These are phyloP conservation scores for Chaetomium olivaceum DNA, from an alignment of 2,329 filamentous ascomycete species.

Conservation along the genomic window DNA sequence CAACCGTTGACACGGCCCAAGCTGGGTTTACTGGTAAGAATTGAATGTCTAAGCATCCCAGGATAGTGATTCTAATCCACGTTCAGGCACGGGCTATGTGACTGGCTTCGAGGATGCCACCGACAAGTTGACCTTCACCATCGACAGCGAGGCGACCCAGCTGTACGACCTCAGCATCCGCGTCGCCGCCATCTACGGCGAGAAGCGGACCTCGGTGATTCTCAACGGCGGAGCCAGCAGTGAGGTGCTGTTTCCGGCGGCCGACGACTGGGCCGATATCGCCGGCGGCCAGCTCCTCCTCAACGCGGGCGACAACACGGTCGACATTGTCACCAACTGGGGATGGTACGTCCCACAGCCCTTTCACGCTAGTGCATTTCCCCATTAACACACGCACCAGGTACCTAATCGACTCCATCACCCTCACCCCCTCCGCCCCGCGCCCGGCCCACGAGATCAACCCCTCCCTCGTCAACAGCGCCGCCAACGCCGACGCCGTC, in stretches of 20 bases:
- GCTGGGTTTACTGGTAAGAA: slow-evolving; percentile 38
- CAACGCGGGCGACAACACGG: slow-evolving; percentile 45
- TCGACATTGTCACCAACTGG: slow-evolving; percentile 51
- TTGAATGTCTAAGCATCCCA: no score
- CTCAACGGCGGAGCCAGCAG: slow-evolving; percentile 46
- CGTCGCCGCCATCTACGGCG: slow-evolving; percentile 49
- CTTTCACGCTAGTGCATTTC: background rate
- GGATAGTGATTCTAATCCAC: background rate
- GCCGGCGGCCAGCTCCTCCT: slow-evolving; percentile 48
- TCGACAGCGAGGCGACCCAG: slow-evolving; percentile 38
- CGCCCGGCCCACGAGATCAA: slow-evolving; percentile 30
- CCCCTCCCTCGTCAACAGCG: slow-evolving; percentile 40
- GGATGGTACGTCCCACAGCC: slow-evolving; percentile 42
- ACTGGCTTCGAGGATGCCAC: slow-evolving; percentile 45
- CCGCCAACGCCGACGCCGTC: slow-evolving; percentile 41
- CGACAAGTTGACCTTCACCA: slow-evolving; percentile 48
- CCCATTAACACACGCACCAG: background rate
- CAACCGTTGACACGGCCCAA: slow-evolving; percentile 42
- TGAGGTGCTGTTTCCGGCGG: slow-evolving; percentile 45
- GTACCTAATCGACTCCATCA: slow-evolving; percentile 48
- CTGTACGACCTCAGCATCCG: slow-evolving; percentile 48
- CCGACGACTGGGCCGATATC: slow-evolving; percentile 42
- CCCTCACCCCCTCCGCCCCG: slow-evolving; percentile 26
- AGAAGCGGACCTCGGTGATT: slow-evolving; percentile 46
- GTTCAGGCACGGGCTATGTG: slow-evolving; percentile 48